A percentile compares a stretch with the other conserved stretches of the same genome.
Evolutionary conservation across 441 rosid genomes (phyloP).

Genomic region (Populus hybrid): DNA sequence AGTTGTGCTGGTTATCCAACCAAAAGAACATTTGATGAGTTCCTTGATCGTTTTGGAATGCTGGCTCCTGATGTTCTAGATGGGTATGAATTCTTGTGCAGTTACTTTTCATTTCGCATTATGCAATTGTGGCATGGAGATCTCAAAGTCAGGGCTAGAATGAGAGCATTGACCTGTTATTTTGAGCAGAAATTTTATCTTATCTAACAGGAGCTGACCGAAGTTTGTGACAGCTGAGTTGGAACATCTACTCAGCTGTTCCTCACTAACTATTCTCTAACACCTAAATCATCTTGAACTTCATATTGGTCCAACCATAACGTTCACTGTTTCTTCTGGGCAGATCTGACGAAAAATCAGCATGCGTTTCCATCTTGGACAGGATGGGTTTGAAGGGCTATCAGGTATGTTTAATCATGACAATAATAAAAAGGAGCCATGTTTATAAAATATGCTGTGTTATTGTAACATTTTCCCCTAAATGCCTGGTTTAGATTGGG

Average conservation of each 20-base stretch:
- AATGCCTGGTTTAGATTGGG: conserved; percentile 63
- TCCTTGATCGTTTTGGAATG: conserved; percentile 81
- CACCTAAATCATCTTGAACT: neutral
- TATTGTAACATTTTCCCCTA: neutral
- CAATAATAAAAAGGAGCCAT: conserved; percentile 5
- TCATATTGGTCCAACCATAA: neutral
- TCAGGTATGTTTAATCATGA: conserved; percentile 53
- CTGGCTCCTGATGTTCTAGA: conserved; percentile 81
- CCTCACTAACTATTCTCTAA: neutral
- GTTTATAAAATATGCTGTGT: neutral
- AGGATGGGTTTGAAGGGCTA: conserved; percentile 76
- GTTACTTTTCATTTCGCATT: neutral
- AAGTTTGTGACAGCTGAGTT: neutral
- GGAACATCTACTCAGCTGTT: neutral
- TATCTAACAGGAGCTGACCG: neutral
- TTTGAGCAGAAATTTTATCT: neutral
- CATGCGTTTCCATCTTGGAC: conserved; percentile 79
- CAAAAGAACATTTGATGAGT: conserved; percentile 80
- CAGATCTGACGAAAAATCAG: conserved; percentile 83
- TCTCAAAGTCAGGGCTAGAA: conserved; percentile 6
- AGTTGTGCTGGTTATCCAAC: conserved; percentile 98
- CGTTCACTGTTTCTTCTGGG: neutral
- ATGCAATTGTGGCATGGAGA: neutral
- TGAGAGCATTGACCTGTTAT: neutral
- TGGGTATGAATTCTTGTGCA: conserved; percentile 27